Conservation (phyloP, 2,329 filamentous ascomycete genomes). For the Colletotrichum siamense region DNA sequence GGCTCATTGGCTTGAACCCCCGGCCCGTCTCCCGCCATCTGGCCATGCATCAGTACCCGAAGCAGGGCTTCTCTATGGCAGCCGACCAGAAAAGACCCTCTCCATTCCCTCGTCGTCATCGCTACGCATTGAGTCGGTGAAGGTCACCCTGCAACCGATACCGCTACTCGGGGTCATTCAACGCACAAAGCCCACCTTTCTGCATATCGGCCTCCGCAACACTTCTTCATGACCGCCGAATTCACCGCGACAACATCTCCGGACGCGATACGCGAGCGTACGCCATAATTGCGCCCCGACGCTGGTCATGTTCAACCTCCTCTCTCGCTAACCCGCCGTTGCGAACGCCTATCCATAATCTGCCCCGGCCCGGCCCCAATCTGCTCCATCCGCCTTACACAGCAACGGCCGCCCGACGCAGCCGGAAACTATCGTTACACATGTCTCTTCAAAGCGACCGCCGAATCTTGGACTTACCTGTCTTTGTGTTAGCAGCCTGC, state of each 20-base stretch:
- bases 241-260: neutral
- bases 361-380: neutral
- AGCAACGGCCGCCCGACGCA: neutral
- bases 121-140: constrained; percentile 10
- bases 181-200: neutral
- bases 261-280: neutral
- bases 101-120: neutral
- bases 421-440: constrained; percentile 5
- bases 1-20: neutral
- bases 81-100: neutral
- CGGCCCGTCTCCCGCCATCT: constrained; percentile 5
- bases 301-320: neutral
- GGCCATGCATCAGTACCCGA: constrained; percentile 14
- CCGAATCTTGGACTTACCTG: neutral
- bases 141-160: neutral
- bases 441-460: neutral
- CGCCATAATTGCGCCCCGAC: neutral
- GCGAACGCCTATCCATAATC: neutral
- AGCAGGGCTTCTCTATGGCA: neutral
- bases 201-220: constrained; percentile 1
- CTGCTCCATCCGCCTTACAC: neutral
- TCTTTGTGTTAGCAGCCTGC: neutral
- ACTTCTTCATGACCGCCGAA: constrained; percentile 5
- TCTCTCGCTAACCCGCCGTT: neutral
- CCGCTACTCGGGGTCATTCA: neutral